Percentiles rank a stretch among this genome's conserved stretches.
Conservation (phyloP, 1,284 basidiomycete genomes). For the Cryptococcus floricola region DNA sequence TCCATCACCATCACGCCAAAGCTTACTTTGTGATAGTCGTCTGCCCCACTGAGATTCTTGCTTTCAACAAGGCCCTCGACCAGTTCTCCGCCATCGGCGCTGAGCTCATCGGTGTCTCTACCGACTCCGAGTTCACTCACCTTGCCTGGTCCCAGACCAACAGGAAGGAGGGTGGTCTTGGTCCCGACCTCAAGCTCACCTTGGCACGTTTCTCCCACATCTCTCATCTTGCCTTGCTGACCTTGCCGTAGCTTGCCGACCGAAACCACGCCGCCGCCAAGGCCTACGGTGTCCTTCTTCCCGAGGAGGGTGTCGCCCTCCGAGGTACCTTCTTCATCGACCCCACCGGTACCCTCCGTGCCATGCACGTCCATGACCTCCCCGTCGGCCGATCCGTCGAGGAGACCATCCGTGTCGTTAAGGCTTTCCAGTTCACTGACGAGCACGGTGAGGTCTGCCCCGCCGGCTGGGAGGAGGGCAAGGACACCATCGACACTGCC, state of each 20-base stretch:
- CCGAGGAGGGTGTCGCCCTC: conserved; percentile 78
- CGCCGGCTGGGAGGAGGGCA: conserved; percentile 64
- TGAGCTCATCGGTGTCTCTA: conserved; percentile 70
- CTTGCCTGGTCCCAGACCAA: conserved; percentile 77
- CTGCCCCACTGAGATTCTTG: conserved; percentile 88
- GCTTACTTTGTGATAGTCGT: conserved; percentile 58
- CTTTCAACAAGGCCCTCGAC: conserved; percentile 78
- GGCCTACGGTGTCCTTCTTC: conserved; percentile 79
- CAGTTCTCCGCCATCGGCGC: conserved; percentile 70
- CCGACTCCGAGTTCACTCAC: conserved; percentile 83
- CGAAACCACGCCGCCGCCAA: conserved; percentile 50
- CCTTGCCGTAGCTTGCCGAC: conserved; percentile 44
- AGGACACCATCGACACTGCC: conserved; percentile 40
- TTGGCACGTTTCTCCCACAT: conserved; percentile 17
- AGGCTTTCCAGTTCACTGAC: conserved; percentile 77
- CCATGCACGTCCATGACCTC: conserved; percentile 66
- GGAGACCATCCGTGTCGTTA: conserved; percentile 79
- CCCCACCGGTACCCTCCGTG: conserved; percentile 71
- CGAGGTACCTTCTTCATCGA: conserved; percentile 86
- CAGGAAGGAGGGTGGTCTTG: conserved; percentile 78
- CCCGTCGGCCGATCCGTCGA: conserved; percentile 87
- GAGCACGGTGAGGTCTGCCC: conserved; percentile 87
- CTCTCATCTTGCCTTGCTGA: neutral
- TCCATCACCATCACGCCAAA: conserved; percentile 43
- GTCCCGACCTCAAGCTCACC: conserved; percentile 66